Conservation (phyloP, 2,329 filamentous ascomycete species). For the Trichoderma breve region DNA sequence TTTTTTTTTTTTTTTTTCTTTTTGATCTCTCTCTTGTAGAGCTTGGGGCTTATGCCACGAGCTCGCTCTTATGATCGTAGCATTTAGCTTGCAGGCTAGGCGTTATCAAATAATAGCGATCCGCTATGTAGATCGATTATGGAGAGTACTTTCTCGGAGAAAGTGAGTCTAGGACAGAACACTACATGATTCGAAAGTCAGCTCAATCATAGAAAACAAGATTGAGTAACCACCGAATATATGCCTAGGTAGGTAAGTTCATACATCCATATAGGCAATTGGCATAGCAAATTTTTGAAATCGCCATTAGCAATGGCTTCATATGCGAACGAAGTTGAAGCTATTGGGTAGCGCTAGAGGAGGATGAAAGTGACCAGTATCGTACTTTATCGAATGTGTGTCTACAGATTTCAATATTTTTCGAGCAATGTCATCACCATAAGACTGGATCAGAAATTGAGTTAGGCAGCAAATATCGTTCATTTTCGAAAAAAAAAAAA, state of each 20-base stretch:
- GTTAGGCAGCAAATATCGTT: accelerated
- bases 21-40: background rate
- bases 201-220: background rate
- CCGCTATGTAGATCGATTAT: too few species aligned
- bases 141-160: background rate
- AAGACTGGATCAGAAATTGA: accelerated
- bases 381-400: background rate
- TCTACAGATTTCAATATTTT: background rate
- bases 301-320: background rate
- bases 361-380: background rate
- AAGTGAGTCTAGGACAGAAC: background rate
- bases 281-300: too few species aligned
- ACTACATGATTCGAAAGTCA: background rate
- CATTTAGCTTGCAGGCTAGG: background rate
- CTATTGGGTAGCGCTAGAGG: background rate
- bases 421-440: accelerated
- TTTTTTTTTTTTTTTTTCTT: too few species aligned
- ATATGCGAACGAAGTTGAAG: background rate
- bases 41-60: background rate
- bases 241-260: background rate
- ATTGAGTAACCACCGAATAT: background rate
- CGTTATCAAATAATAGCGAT: background rate
- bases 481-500: background rate
- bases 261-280: background rate
- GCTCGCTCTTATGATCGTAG: background rate